Percentiles rank a stretch among this genome's conserved stretches.
Conservation (phyloP, 192 early-diverging fungal genomes). For the Backusella mclennaniae region DNA sequence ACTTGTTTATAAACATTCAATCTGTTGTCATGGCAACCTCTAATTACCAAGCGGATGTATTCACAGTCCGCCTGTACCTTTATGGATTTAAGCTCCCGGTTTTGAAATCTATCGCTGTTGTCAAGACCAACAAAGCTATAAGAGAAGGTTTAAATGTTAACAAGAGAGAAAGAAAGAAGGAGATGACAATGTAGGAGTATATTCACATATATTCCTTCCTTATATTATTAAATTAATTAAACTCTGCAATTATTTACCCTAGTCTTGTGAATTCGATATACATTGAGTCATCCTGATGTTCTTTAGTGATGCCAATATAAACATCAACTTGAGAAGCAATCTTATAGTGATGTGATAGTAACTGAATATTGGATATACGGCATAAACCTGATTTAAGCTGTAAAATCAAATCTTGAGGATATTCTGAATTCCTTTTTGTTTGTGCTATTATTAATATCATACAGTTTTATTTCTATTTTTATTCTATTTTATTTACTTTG, state of each 20-base stretch:
- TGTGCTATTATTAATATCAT: background rate
- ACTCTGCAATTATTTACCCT: conserved; percentile 25
- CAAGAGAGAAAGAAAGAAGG: background rate
- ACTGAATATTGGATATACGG: conserved; percentile 63
- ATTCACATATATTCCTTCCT: background rate
- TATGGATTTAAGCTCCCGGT: conserved; percentile 75
- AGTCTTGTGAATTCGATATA: conserved; percentile 40
- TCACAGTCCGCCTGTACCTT: conserved; percentile 67
- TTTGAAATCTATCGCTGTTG: conserved; percentile 60
- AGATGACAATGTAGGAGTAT: background rate
- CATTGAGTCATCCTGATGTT: conserved; percentile 11
- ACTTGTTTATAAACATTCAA: conserved; percentile 80
- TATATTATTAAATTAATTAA: conserved; percentile 1
- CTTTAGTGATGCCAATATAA: conserved; percentile 50
- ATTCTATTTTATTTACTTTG: conserved; percentile 32
- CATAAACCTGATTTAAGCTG: conserved; percentile 51
- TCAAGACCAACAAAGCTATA: conserved; percentile 65
- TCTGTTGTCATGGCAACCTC: conserved; percentile 67
- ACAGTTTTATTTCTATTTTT: background rate
- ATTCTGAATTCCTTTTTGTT: conserved; percentile 28
- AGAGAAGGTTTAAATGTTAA: background rate
- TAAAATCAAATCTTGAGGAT: conserved; percentile 69
- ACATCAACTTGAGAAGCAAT: conserved; percentile 72
- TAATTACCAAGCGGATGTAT: conserved; percentile 64
- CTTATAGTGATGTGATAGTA: conserved; percentile 79